Percentiles rank a stretch among this genome's conserved stretches.
These are phyloP conservation scores for Monilinia polystroma DNA, from an alignment of 2,329 filamentous ascomycete genomes.

Conservation along the genomic window DNA sequence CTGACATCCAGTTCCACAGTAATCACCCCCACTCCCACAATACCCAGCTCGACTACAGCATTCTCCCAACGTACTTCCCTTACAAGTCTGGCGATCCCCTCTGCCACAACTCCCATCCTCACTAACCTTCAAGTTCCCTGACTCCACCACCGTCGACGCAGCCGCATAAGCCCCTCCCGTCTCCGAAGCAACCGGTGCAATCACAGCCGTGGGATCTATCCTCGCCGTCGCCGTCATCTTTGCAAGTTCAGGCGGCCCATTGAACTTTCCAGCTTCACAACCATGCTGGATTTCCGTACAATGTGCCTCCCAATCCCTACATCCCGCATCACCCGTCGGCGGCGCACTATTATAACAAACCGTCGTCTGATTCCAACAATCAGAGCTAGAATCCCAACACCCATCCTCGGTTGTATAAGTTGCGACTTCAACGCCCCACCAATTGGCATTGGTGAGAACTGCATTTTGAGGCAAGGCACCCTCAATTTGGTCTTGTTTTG, in stretches of 20 bases:
- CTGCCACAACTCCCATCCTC: conserved; percentile 20
- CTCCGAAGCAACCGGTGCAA: background rate
- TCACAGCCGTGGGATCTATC: background rate
- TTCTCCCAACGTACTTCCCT: conserved; percentile 16
- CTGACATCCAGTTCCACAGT: conserved; percentile 16
- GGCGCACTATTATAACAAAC: conserved; percentile 59
- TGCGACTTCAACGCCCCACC: conserved; percentile 64
- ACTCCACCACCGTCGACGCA: background rate
- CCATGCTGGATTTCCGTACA: conserved; percentile 51
- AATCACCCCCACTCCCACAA: background rate
- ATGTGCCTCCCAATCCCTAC: conserved; percentile 61
- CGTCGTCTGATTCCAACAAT: conserved; percentile 59
- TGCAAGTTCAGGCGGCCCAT: conserved; percentile 45
- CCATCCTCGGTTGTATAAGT: conserved; percentile 53
- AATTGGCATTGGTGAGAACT: conserved; percentile 68
- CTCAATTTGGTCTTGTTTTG: conserved; percentile 42
- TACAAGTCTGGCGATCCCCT: conserved; percentile 9
- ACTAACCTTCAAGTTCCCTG: background rate
- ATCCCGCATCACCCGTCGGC: conserved; percentile 59
- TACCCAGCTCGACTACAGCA: conserved; percentile 18
- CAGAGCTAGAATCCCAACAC: conserved; percentile 58
- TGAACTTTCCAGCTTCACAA: conserved; percentile 47
- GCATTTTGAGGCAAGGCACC: conserved; percentile 57
- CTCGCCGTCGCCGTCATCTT: background rate
- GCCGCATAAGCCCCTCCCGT: background rate